Percentiles rank a stretch among this genome's conserved stretches.
These are phyloP conservation scores for Myrica gale DNA, from an alignment of 306 rosid species.

Conservation along the genomic window DNA sequence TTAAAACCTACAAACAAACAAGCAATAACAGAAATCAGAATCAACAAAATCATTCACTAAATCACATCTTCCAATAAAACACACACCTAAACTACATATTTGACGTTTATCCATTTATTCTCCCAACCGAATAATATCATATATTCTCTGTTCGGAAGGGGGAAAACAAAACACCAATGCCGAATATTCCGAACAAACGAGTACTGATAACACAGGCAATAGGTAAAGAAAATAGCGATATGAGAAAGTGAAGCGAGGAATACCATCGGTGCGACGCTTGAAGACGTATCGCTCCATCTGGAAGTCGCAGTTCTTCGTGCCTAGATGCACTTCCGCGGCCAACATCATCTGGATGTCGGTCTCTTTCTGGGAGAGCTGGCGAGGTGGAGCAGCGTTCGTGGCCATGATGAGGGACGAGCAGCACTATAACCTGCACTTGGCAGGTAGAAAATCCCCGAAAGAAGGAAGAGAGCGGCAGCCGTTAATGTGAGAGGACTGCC, in stretches of 20 bases:
- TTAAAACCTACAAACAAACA: neutral
- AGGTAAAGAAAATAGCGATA: neutral
- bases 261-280: conserved; percentile 90
- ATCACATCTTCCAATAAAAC: neutral
- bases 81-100: neutral
- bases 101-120: neutral
- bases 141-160: too few relatives aligned
- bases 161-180: neutral
- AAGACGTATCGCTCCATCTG: conserved; percentile 93
- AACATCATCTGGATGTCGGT: conserved; percentile 84
- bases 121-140: neutral
- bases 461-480: neutral
- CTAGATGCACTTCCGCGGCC: conserved; percentile 82
- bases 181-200: too few relatives aligned
- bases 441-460: neutral
- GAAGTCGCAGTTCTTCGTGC: conserved; percentile 78
- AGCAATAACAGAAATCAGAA: neutral
- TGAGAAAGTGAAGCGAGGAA: neutral
- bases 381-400: conserved; percentile 44
- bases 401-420: conserved; percentile 44
- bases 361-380: conserved; percentile 74
- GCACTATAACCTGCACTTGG: neutral
- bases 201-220: neutral
- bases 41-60: neutral
- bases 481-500: neutral